Evolutionary conservation across 2,329 filamentous ascomycete species (phyloP), one percentile per base, ranked within the genome.

Genomic region (Fusarium transvaalense): DNA sequence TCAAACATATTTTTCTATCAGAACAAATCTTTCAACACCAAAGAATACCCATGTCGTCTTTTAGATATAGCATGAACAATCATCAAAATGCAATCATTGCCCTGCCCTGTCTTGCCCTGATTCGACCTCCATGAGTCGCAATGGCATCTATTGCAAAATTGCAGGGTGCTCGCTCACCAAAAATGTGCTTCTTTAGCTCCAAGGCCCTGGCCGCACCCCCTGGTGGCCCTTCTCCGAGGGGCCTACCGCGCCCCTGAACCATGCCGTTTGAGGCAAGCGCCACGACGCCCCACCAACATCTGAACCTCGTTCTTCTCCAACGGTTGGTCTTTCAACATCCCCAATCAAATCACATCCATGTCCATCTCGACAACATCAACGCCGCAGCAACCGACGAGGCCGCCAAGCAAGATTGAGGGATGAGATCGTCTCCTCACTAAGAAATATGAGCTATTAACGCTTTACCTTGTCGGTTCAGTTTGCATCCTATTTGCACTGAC

Each of bases 211-310:
- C 56, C 43, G 27, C 41, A 34, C 35, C 53, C 58, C 57, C 45
- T 23, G 23, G 23, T 38, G 34, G 39, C 31, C 52, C 61, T 66
- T 23, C 61, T 23, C 47, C 35, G n/a, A 53, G 35, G 27, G 29
- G 42, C 43, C 37, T 46, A 27, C 34, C 27, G 35, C 23, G n/a
- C 71, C 71, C 71, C 71, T 73, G 71, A 66, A 43, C 70, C 56
- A 71, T 71, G 32, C 70, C 56, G 7, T 14, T 62, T 64, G 21
- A 6, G 65, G 70, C 8, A 67, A 66, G 47, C 45, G 50, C 41
- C n/a, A 43, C n/a, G 53, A 61, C 48, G 61, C 67, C 69, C 67
- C 69, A 69, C 64, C 57, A 23, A 58, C 19, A 43, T 68, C 57
- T 61, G 52, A 71, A 57, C 67, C 48, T 64, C 56, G 41, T 27